These are phyloP conservation scores for Chiua sp. DNA, from an alignment of 1,284 basidiomycete genomes.

Conservation along the genomic window DNA sequence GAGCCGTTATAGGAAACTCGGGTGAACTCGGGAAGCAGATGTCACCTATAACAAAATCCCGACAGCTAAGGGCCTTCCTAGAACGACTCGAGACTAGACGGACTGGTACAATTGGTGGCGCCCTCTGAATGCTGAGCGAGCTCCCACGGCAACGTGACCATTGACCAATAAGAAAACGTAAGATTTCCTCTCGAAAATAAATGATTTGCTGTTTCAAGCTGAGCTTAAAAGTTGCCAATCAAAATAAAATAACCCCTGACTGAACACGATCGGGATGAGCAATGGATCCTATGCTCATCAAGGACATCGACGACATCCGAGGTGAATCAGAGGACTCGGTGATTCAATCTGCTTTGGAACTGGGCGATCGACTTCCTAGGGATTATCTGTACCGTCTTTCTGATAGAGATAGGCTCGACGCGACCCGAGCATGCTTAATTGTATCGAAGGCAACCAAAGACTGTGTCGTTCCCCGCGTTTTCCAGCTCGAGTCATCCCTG, in stretches of 20 bases:
- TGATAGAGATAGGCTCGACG: neutral
- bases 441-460: neutral
- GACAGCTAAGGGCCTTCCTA: too few species aligned
- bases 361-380: neutral
- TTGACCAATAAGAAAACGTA: neutral
- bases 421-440: neutral
- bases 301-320: neutral
- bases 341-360: neutral
- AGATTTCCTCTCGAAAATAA: neutral
- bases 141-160: neutral
- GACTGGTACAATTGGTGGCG: too few species aligned
- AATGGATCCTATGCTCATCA: neutral
- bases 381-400: neutral
- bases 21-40: too few species aligned
- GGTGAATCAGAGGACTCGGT: neutral
- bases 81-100: too few species aligned
- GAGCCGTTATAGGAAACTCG: too few species aligned
- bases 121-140: too few species aligned
- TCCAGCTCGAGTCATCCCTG: neutral
- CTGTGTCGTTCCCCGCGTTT: neutral
- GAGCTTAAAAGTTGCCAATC: neutral
- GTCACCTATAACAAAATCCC: too few species aligned
- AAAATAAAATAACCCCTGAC: neutral
- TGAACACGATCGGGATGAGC: too few species aligned
- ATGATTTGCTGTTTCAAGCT: neutral